A percentile compares a stretch with the other conserved stretches of the same genome.
These are phyloP conservation scores for Corylus avellana DNA, from an alignment of 306 rosid species.

Conservation along the genomic window DNA sequence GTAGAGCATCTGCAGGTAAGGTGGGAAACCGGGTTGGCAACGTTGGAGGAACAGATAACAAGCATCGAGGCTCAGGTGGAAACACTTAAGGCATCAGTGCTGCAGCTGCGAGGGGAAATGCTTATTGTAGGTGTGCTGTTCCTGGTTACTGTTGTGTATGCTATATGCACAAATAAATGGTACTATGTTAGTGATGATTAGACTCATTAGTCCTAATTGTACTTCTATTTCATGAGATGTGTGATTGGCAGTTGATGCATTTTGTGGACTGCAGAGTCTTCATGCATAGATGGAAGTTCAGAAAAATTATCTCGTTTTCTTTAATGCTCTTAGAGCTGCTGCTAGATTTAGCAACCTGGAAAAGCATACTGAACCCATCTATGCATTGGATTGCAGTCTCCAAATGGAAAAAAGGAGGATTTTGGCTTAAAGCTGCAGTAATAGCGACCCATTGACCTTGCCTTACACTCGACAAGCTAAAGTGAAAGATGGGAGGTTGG, in stretches of 20 bases:
- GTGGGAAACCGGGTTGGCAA: slow-evolving; percentile 22
- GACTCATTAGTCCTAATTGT: not conserved
- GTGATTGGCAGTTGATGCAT: not conserved
- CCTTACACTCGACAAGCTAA: no score
- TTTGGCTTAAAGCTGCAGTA: no score
- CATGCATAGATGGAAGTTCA: not conserved
- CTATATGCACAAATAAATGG: slow-evolving; percentile 14
- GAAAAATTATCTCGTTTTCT: not conserved
- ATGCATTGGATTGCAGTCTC: not conserved
- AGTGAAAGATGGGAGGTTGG: no score
- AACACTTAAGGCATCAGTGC: slow-evolving; percentile 25
- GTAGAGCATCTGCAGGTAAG: slow-evolving; percentile 3
- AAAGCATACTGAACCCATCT: not conserved
- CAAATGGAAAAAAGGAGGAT: not conserved
- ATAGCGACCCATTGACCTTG: no score
- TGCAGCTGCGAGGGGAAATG: slow-evolving; percentile 22
- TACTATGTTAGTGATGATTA: slow-evolving; percentile 6
- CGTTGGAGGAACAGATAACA: slow-evolving; percentile 24
- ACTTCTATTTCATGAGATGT: not conserved
- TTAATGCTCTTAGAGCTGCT: not conserved
- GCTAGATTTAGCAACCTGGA: not conserved
- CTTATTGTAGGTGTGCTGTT: slow-evolving; percentile 12
- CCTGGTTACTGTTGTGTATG: slow-evolving; percentile 18
- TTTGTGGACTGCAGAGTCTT: not conserved
- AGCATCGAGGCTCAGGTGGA: slow-evolving; percentile 25